A percentile compares a stretch with the other conserved stretches of the same genome.
phyloP scores from a whole-genome alignment of 2,329 filamentous ascomycete species.

The Phyllosticta capitalensis region DNA sequence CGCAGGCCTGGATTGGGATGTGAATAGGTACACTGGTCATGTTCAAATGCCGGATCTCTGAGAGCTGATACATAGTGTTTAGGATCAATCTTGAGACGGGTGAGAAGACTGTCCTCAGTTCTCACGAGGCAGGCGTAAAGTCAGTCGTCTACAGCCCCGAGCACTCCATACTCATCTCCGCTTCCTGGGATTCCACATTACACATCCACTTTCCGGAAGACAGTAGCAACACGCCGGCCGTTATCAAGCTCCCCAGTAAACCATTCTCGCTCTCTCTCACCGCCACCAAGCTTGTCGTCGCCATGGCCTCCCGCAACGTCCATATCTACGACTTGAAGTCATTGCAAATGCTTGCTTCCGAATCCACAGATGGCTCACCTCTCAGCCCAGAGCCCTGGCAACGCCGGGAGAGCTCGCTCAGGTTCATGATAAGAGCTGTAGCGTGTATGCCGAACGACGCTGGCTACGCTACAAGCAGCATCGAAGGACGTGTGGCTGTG shows the following conservation, averaged over 20 bases:
- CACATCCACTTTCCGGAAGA: constrained; percentile 64
- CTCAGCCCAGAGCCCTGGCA: constrained; percentile 73
- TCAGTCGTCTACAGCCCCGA: constrained; percentile 72
- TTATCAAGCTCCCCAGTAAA: constrained; percentile 68
- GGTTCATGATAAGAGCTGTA: constrained; percentile 90
- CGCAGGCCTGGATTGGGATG: constrained; percentile 77
- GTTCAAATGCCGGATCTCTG: no score
- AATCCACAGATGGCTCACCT: constrained; percentile 35
- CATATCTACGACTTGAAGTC: constrained; percentile 84
- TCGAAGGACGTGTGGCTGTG: constrained; percentile 90
- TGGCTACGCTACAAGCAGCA: constrained; percentile 84
- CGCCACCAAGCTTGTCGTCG: constrained; percentile 80
- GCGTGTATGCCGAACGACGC: constrained; percentile 95
- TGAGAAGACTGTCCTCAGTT: constrained; percentile 64
- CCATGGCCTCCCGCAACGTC: constrained; percentile 88
- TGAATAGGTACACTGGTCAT: constrained; percentile 51
- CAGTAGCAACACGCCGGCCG: constrained; percentile 46
- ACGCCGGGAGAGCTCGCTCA: constrained; percentile 82
- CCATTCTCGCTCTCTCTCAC: constrained; percentile 76
- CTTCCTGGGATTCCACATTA: constrained; percentile 87
- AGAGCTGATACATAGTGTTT: constrained; percentile 13
- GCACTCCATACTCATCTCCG: constrained; percentile 72
- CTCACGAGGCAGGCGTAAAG: constrained; percentile 70
- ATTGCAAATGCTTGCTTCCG: constrained; percentile 48
- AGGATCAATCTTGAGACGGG: constrained; percentile 64